These are phyloP conservation scores for Fusarium pseudonygamai DNA, from an alignment of 2,329 filamentous ascomycete genomes.

Conservation along the genomic window DNA sequence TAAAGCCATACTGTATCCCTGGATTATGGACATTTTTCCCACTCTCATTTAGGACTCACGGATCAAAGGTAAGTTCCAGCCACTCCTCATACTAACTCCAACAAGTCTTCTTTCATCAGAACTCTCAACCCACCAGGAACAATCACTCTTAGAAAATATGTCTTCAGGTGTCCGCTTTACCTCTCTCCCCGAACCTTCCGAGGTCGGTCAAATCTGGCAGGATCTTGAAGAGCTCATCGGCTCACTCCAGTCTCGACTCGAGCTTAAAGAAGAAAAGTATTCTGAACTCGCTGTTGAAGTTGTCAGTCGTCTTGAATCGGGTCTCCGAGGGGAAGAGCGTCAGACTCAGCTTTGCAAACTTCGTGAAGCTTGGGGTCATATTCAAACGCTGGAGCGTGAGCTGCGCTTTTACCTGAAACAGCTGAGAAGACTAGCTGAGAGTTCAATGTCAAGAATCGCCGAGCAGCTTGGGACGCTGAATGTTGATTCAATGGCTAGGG, in stretches of 20 bases:
- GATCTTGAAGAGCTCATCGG: neutral
- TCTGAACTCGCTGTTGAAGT: neutral
- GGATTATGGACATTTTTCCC: rapidly evolving
- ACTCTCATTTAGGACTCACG: rapidly evolving
- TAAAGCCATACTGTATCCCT: rapidly evolving
- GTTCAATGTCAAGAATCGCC: neutral
- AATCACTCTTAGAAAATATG: neutral
- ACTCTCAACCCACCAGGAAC: rapidly evolving
- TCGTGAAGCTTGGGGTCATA: neutral
- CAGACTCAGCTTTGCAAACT: neutral
- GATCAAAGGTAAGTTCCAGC: neutral
- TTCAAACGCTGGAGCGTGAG: neutral
- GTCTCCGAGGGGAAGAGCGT: rapidly evolving
- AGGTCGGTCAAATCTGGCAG: neutral
- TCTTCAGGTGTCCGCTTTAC: neutral
- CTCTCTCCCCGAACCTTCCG: neutral
- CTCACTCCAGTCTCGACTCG: neutral
- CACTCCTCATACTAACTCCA: no score
- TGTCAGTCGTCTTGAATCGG: neutral
- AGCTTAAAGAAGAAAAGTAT: neutral
- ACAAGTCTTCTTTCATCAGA: no score
- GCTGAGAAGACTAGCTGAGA: neutral
- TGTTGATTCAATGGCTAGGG: neutral
- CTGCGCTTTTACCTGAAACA: neutral
- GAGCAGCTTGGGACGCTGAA: neutral